Percentiles rank a stretch among this genome's conserved stretches.
phyloP scores from a whole-genome alignment of 1,284 basidiomycete genomes.

The Anthracocystis panici-leucophaei region DNA sequence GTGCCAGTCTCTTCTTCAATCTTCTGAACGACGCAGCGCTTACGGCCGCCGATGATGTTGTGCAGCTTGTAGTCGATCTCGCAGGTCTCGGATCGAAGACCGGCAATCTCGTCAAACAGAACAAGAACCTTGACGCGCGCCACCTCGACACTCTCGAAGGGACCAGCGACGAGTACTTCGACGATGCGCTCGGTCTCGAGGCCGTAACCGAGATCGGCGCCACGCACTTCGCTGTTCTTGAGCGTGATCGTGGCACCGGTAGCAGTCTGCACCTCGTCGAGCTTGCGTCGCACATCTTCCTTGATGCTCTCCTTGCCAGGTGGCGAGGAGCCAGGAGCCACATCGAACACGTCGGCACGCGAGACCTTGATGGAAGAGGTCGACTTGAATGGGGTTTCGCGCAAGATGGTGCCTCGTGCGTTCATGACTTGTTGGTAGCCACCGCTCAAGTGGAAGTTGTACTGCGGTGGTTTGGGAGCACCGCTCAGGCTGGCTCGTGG shows the following conservation, averaged over 20 bases:
- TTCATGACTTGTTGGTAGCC: constrained; percentile 92
- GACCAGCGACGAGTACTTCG: constrained; percentile 88
- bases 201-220: constrained; percentile 72
- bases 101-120: constrained; percentile 82
- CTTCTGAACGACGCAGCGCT: constrained; percentile 85
- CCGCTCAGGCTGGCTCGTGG: constrained; percentile 35
- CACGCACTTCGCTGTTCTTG: constrained; percentile 67
- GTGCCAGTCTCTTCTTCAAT: constrained; percentile 98
- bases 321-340: constrained; percentile 31
- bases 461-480: constrained; percentile 49
- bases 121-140: constrained; percentile 90
- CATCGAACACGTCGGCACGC: constrained; percentile 84
- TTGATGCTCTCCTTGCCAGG: constrained; percentile 77
- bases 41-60: constrained; percentile 89
- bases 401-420: constrained; percentile 86
- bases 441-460: constrained; percentile 89
- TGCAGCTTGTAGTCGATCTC: constrained; percentile 97
- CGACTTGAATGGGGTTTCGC: constrained; percentile 87
- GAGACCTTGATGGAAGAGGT: constrained; percentile 87
- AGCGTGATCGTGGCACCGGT: constrained; percentile 90
- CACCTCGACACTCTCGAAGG: constrained; percentile 87
- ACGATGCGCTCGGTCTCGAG: constrained; percentile 93
- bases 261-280: constrained; percentile 91
- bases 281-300: constrained; percentile 83
- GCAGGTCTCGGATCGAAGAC: constrained; percentile 84